Base-by-base conservation (phyloP, 225 moss, liverwort and hornwort species). In the Pleurozium schreberi region DNA sequence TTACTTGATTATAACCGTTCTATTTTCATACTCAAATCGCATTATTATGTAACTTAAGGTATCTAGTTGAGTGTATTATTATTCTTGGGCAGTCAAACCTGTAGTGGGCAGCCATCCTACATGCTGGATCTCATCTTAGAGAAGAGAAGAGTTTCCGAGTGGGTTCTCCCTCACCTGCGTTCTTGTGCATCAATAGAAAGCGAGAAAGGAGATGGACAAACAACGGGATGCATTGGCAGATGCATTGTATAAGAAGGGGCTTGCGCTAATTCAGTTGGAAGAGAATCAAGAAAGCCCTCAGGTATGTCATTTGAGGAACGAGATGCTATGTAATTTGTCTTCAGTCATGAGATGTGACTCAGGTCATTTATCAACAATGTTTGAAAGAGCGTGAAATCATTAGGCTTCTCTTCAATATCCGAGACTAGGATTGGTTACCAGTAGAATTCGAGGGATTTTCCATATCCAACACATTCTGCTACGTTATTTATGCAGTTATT, bases 161-260 rank as follows among this genome's bases (percentile, higher is more conserved):
- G 61, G 42, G 34, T 63, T n/a, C 38, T 62, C 63, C 38, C n/a
- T 93, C 53, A 88, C n/a, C 13, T 84, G 76, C 81, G 22, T 61
- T 45, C 58, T 3, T 91, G 64, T 88, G 42, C 86, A 75, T 93
- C 75, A 86, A 87, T 95, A 98, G 98, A 96, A 95, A 96, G 90
- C 96, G 89, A 95, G 92, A 83, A 98, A 97, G 89, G 97, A 97
- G 61, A 97, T 98, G 98, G 96, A 97, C 71, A 94, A 86, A 75
- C 96, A 97, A 89, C 98, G 97, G 80, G 97, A 98, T 92, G 95
- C 96, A 50, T 89, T 98, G 89, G 97, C 96, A 86, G 96, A 98
- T 92, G 97, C 98, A 60, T 92, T 98, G 88, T 97, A 95, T 91
- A 95, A 96, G 83, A 98, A 97, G 91, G 98, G 96, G 80, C 93